A percentile compares a stretch with the other conserved stretches of the same genome.
Evolutionary conservation across 495 filamentous ascomycete genomes (phyloP).

Genomic region (Talaromyces proteolyticus): DNA sequence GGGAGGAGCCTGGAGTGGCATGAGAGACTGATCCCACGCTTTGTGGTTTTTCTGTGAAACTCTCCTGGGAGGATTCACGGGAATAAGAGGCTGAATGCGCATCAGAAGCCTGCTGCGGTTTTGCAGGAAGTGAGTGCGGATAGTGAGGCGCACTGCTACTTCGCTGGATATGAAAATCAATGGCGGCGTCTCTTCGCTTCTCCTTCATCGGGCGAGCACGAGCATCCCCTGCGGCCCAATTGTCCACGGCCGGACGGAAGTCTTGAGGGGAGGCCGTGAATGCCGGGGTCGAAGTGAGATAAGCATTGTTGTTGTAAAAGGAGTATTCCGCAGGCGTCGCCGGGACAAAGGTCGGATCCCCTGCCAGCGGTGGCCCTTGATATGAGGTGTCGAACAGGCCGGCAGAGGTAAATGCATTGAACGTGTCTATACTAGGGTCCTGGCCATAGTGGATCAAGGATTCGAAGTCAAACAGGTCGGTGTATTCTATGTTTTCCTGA

Average conservation of each 20-base stretch:
- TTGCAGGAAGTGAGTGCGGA: neutral
- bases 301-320: neutral
- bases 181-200: slow-evolving; percentile 39
- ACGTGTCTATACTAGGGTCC: neutral
- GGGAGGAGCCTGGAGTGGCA: neutral
- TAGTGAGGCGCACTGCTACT: slow-evolving; percentile 21
- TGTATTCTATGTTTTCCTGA: slow-evolving; percentile 27
- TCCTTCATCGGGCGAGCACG: slow-evolving; percentile 31
- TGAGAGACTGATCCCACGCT: neutral
- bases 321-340: neutral
- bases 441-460: slow-evolving; percentile 16
- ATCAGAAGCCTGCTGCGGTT: slow-evolving; percentile 1
- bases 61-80: slow-evolving; percentile 1
- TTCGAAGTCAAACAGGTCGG: slow-evolving; percentile 32
- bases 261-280: slow-evolving; percentile 1
- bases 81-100: slow-evolving; percentile 1
- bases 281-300: neutral
- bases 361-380: neutral
- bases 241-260: slow-evolving; percentile 3
- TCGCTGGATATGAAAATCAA: slow-evolving; percentile 35
- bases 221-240: slow-evolving; percentile 22
- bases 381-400: slow-evolving; percentile 13
- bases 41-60: neutral
- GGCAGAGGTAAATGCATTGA: too few species aligned
- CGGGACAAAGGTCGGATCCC: neutral